Evolutionary conservation across 176 grass and related monocot genomes (phyloP).

Genomic region (Cocos nucifera): DNA sequence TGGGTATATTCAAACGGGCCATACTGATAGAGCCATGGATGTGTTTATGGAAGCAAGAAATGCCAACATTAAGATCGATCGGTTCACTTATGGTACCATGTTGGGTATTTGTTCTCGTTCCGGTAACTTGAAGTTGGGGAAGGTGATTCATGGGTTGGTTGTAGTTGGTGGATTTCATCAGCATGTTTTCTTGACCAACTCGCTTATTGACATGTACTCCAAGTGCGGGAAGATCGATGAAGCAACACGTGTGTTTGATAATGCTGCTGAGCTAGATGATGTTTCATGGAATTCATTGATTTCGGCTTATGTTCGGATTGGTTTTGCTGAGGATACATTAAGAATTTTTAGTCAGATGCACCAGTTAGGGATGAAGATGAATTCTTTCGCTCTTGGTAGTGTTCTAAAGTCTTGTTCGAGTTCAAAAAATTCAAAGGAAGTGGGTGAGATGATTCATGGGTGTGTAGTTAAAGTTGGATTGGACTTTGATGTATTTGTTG

Average conservation of each 20-base stretch:
- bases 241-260: slow-evolving; percentile 36
- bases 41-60: slow-evolving; percentile 22
- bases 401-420: slow-evolving; percentile 43
- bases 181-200: slow-evolving; percentile 42
- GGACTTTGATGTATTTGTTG: slow-evolving; percentile 35
- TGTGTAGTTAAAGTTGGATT: slow-evolving; percentile 57
- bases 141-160: slow-evolving; percentile 37
- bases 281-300: slow-evolving; percentile 67
- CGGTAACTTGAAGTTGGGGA: slow-evolving; percentile 18
- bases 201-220: slow-evolving; percentile 53
- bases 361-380: slow-evolving; percentile 21
- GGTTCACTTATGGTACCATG: slow-evolving; percentile 34
- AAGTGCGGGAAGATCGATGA: slow-evolving; percentile 34
- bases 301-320: slow-evolving; percentile 30
- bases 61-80: slow-evolving; percentile 23
- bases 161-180: slow-evolving; percentile 20
- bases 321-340: slow-evolving; percentile 16
- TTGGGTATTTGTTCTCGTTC: slow-evolving; percentile 33
- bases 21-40: background rate
- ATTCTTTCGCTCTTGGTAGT: slow-evolving; percentile 65
- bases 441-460: slow-evolving; percentile 43
- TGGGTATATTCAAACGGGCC: slow-evolving; percentile 28
- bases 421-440: background rate
- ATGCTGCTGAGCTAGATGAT: slow-evolving; percentile 23
- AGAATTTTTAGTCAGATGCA: slow-evolving; percentile 42